These are phyloP conservation scores for Protomyces inouyei DNA, from an alignment of 1,139 yeast genomes.

Conservation along the genomic window DNA sequence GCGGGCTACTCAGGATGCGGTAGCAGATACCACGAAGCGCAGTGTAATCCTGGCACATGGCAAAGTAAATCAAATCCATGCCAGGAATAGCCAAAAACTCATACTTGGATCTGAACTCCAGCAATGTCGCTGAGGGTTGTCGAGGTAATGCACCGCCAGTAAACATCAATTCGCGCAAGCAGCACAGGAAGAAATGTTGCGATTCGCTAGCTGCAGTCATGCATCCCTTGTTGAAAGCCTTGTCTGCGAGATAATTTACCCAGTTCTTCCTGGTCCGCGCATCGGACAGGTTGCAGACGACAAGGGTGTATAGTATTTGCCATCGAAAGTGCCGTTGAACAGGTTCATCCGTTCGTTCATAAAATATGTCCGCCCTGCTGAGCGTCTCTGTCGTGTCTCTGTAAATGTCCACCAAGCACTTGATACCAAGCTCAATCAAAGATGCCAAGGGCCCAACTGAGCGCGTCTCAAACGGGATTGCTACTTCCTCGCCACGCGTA, in stretches of 20 bases:
- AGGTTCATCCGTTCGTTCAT: neutral
- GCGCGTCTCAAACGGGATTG: neutral
- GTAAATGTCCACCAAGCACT: constrained; percentile 4
- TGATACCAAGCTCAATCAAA: constrained; percentile 7
- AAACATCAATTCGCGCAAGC: constrained; percentile 4
- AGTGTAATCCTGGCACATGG: constrained; percentile 8
- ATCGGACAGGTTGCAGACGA: constrained; percentile 2
- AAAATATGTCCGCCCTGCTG: neutral
- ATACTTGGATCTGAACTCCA: constrained; percentile 2
- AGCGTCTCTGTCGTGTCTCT: constrained; percentile 5
- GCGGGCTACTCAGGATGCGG: constrained; percentile 4
- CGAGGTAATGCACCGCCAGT: neutral
- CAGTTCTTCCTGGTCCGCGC: constrained; percentile 1
- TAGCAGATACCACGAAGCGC: constrained; percentile 5
- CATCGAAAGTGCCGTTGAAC: constrained; percentile 5
- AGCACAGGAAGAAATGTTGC: constrained; percentile 9
- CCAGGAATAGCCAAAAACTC: constrained; percentile 8
- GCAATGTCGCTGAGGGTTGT: neutral
- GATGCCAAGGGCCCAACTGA: constrained; percentile 1
- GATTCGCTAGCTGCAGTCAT: neutral
- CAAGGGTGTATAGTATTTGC: constrained; percentile 7
- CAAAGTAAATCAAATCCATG: constrained; percentile 14
- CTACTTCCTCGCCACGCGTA: constrained; percentile 3
- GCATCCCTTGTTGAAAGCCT: neutral
- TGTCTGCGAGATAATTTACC: constrained; percentile 1